phyloP scores from a whole-genome alignment of 2,329 filamentous ascomycete species.

The Colletotrichum sp. region DNA sequence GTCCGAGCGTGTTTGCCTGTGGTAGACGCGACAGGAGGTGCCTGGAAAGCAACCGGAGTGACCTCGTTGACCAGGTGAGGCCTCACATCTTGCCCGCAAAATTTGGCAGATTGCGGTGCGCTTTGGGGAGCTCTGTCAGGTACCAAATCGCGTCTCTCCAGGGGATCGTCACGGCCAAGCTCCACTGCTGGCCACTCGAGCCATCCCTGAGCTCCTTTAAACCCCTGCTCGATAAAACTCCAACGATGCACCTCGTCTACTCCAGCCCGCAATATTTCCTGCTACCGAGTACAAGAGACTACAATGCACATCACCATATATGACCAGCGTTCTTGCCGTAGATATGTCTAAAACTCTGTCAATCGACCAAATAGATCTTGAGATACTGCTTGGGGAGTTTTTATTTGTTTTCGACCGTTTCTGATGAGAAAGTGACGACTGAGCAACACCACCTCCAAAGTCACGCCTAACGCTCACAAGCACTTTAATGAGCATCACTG shows the following conservation, averaged over 20 bases:
- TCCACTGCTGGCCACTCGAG: conserved; percentile 30
- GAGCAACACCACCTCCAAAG: neutral
- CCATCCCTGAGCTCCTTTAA: conserved; percentile 10
- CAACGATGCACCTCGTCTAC: conserved; percentile 25
- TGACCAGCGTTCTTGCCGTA: neutral
- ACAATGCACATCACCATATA: neutral
- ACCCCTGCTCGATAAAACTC: conserved; percentile 10
- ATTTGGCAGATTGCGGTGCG: neutral
- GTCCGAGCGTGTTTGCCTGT: conserved; percentile 13
- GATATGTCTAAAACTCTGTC: neutral
- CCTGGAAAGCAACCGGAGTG: conserved; percentile 3
- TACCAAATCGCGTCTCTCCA: conserved; percentile 6
- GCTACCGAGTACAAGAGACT: conserved; percentile 26
- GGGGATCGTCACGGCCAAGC: conserved; percentile 7
- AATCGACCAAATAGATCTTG: fast-evolving
- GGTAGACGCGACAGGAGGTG: conserved; percentile 1
- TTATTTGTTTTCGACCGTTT: neutral
- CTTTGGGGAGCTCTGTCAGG: neutral
- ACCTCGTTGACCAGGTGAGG: conserved; percentile 8
- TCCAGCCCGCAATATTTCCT: conserved; percentile 33
- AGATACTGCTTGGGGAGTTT: neutral
- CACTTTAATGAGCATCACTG: conserved; percentile 6
- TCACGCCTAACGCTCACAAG: conserved; percentile 15
- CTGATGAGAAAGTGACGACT: neutral
- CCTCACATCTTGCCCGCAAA: conserved; percentile 1